phyloP scores from a whole-genome alignment of 2,329 filamentous ascomycete genomes.

The Tricladium varicosporioides region DNA sequence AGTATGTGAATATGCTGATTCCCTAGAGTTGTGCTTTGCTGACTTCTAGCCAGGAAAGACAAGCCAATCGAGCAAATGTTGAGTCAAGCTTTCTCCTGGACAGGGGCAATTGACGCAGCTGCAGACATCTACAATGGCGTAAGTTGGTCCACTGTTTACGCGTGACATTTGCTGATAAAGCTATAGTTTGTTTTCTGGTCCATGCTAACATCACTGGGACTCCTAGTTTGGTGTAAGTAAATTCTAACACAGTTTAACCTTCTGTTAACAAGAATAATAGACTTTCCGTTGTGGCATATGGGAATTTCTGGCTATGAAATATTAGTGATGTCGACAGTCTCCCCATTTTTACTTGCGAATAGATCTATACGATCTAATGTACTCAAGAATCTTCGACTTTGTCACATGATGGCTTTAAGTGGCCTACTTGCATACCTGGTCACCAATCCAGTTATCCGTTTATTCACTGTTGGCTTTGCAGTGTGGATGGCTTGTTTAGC shows the following conservation, averaged over 20 bases:
- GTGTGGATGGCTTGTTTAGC: constrained; percentile 78
- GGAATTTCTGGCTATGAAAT: constrained; percentile 96
- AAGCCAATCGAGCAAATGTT: constrained; percentile 71
- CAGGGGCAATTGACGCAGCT: constrained; percentile 72
- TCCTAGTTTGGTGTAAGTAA: constrained; percentile 90
- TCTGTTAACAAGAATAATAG: constrained; percentile 41
- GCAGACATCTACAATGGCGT: constrained; percentile 92
- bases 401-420: constrained; percentile 74
- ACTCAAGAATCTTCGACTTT: constrained; percentile 64
- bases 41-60: constrained; percentile 59
- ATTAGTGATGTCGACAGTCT: constrained; percentile 79
- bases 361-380: constrained; percentile 65
- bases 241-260: background rate
- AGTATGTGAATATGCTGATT: constrained; percentile 53
- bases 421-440: constrained; percentile 81
- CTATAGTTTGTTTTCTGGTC: constrained; percentile 91
- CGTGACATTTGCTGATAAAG: background rate
- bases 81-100: constrained; percentile 68
- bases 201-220: constrained; percentile 81
- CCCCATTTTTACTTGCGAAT: constrained; percentile 76
- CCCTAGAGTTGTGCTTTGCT: constrained; percentile 29
- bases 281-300: constrained; percentile 99
- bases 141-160: constrained; percentile 35
- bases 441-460: constrained; percentile 67
- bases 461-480: constrained; percentile 79